Evolutionary conservation across 345 rosid species (phyloP).

Genomic region (Adansonia digitata): DNA sequence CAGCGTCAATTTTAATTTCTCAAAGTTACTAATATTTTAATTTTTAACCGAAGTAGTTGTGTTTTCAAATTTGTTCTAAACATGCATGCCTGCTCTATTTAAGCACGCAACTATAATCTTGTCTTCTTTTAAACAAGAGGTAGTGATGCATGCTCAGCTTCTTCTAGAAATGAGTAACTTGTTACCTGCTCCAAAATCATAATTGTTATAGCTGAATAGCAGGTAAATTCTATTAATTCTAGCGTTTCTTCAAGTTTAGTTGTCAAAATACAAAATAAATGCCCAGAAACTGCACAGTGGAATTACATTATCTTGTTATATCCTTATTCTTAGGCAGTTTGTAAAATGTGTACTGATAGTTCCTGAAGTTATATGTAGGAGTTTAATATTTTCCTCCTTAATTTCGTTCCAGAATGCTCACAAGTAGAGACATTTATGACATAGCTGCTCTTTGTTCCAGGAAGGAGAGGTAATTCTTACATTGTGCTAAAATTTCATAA

Average conservation of each 20-base stretch:
- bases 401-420: constrained; percentile 48
- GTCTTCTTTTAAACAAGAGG: not conserved
- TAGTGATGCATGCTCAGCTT: not conserved
- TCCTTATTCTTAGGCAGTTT: not conserved
- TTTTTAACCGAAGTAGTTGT: no score
- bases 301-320: not conserved
- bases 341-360: not conserved
- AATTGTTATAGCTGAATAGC: not conserved
- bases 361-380: not conserved
- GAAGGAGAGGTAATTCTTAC: constrained; percentile 52
- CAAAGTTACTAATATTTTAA: not conserved
- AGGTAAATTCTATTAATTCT: not conserved
- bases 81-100: not conserved
- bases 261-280: not conserved
- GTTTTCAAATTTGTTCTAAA: not conserved
- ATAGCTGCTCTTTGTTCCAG: constrained; percentile 79
- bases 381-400: not conserved
- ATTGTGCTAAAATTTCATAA: not conserved
- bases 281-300: not conserved
- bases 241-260: not conserved
- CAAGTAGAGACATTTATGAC: constrained; percentile 67
- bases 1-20: not conserved
- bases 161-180: not conserved
- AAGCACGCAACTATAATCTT: not conserved
- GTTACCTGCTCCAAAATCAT: not conserved